These are phyloP conservation scores for Talaromyces liani DNA, from an alignment of 495 filamentous ascomycete species.

Conservation along the genomic window DNA sequence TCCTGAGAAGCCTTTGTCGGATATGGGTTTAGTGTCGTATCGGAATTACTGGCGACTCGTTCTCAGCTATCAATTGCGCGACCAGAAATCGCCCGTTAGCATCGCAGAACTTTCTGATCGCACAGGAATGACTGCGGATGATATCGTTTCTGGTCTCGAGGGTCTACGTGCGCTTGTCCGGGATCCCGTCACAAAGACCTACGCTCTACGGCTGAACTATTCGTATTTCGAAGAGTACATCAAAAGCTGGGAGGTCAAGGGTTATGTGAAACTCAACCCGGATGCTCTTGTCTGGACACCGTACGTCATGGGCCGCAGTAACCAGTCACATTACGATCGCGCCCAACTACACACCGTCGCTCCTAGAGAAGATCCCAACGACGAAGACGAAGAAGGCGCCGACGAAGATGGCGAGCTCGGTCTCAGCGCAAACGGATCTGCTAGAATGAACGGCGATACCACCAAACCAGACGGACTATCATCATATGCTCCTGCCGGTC, in stretches of 20 bases:
- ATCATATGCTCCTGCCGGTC: constrained; percentile 24
- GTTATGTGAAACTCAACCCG: constrained; percentile 77
- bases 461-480: constrained; percentile 4
- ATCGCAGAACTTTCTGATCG: constrained; percentile 78
- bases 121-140: constrained; percentile 93
- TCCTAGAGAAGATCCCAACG: constrained; percentile 61
- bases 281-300: constrained; percentile 90
- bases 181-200: constrained; percentile 80
- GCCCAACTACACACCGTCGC: constrained; percentile 82
- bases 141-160: constrained; percentile 89
- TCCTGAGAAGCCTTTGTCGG: constrained; percentile 93
- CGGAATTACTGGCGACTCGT: constrained; percentile 93
- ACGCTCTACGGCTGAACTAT: constrained; percentile 80
- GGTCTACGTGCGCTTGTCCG: constrained; percentile 79
- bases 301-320: constrained; percentile 87
- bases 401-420: constrained; percentile 15
- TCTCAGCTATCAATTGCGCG: constrained; percentile 69
- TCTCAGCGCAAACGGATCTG: constrained; percentile 19
- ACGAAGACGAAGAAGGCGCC: constrained; percentile 35
- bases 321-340: constrained; percentile 76
- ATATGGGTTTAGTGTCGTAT: constrained; percentile 96
- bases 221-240: constrained; percentile 79
- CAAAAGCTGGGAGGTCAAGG: constrained; percentile 75
- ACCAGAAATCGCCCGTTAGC: constrained; percentile 59
- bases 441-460: constrained; percentile 21